Percentiles rank a stretch among this genome's conserved stretches.
Evolutionary conservation across 163 green algal species (phyloP).

Genomic region (Coccomyxa subellipsoidea): DNA sequence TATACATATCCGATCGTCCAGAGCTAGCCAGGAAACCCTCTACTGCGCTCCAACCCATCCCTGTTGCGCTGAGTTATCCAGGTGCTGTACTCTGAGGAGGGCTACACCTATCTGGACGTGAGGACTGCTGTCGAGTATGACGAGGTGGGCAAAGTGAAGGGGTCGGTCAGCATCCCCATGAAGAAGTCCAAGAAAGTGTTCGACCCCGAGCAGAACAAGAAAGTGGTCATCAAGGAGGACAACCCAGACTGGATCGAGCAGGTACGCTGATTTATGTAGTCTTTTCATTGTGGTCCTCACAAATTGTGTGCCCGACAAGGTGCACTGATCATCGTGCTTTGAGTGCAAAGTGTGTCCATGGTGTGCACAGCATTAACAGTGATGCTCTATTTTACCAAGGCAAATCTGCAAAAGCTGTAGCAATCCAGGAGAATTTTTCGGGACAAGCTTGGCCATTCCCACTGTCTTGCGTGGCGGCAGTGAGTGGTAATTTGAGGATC

Average conservation of each 20-base stretch:
- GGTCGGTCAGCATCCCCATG: conserved; percentile 67
- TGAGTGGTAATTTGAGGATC: too few relatives aligned
- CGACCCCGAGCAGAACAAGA: conserved; percentile 51
- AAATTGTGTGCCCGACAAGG: not conserved
- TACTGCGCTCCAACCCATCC: too few relatives aligned
- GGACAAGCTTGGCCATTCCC: too few relatives aligned
- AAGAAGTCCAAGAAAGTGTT: conserved; percentile 49
- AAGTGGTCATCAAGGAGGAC: conserved; percentile 51
- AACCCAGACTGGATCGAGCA: conserved; percentile 65
- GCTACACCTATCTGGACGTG: conserved; percentile 80
- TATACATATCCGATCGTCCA: too few relatives aligned
- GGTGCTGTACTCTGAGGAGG: conserved; percentile 45
- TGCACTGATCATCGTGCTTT: not conserved
- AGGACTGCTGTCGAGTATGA: conserved; percentile 63
- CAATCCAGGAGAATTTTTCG: too few relatives aligned
- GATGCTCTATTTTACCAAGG: too few relatives aligned
- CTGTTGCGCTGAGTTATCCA: too few relatives aligned
- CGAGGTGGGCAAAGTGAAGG: conserved; percentile 63
- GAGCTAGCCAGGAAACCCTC: too few relatives aligned
- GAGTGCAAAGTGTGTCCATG: not conserved
- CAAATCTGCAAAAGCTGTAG: too few relatives aligned
- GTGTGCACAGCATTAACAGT: not conserved
- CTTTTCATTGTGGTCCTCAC: not conserved
- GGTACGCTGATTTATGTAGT: not conserved
- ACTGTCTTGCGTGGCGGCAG: too few relatives aligned